Evolutionary conservation across 345 rosid species (phyloP).

Genomic region (Aurinia saxatilis): DNA sequence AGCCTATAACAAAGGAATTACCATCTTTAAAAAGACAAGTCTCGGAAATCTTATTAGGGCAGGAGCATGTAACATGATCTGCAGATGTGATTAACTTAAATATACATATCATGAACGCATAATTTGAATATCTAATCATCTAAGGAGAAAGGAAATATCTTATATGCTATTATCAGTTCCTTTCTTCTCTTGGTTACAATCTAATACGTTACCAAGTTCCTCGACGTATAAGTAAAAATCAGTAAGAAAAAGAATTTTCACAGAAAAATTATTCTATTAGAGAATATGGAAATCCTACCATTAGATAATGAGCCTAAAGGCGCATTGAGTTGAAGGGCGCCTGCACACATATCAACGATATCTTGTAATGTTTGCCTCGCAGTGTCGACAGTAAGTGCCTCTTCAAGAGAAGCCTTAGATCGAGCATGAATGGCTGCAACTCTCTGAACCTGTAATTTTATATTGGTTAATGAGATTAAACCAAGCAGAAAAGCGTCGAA

Average conservation of each 20-base stretch:
- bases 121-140: background rate
- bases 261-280: background rate
- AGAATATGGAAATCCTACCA: constrained; percentile 16
- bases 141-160: background rate
- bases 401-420: constrained; percentile 32
- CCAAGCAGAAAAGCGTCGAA: background rate
- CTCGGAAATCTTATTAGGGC: background rate
- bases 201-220: constrained; percentile 14
- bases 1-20: constrained; percentile 16
- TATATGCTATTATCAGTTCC: background rate
- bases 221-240: background rate
- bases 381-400: constrained; percentile 25
- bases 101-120: background rate
- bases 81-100: background rate
- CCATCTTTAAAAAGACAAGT: background rate
- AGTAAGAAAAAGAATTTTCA: background rate
- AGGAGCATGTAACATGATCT: background rate
- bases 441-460: constrained; percentile 26
- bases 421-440: constrained; percentile 34
- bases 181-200: constrained; percentile 5
- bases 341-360: constrained; percentile 32
- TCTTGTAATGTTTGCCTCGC: constrained; percentile 32
- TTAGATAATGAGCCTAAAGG: constrained; percentile 32
- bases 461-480: background rate
- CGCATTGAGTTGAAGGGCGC: constrained; percentile 32